Evolutionary conservation across 306 rosid genomes (phyloP).

Genomic region (Sophora flavescens): DNA sequence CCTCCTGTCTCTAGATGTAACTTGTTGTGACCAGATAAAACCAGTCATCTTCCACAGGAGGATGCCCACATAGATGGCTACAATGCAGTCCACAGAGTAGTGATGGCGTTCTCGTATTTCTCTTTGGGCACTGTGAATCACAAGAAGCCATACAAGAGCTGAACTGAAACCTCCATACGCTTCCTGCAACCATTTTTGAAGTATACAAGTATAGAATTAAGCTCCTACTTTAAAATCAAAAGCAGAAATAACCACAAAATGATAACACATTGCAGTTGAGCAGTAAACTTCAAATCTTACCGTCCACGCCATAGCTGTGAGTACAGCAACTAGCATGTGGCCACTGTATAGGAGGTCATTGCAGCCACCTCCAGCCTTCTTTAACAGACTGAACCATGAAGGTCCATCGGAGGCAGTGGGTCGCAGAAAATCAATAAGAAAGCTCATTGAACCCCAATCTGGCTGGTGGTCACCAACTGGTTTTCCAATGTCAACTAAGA

Average conservation of each 20-base stretch:
- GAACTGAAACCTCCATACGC: constrained; percentile 96
- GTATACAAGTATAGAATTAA: constrained; percentile 35
- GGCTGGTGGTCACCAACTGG: constrained; percentile 63
- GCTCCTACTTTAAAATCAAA: constrained; percentile 20
- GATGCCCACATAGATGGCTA: constrained; percentile 90
- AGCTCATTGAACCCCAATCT: constrained; percentile 88
- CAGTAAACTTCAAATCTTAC: constrained; percentile 55
- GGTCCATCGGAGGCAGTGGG: constrained; percentile 78
- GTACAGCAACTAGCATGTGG: constrained; percentile 94
- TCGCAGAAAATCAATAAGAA: constrained; percentile 78
- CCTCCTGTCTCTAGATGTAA: constrained; percentile 46
- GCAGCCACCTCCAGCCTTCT: constrained; percentile 96
- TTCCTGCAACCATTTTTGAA: constrained; percentile 65
- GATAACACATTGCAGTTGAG: constrained; percentile 20
- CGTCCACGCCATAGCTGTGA: constrained; percentile 99
- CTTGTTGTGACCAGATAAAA: constrained; percentile 71
- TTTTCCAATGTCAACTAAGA: constrained; percentile 71
- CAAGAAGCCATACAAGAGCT: constrained; percentile 85
- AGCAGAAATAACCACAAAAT: constrained; percentile 16
- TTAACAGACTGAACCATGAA: constrained; percentile 81
- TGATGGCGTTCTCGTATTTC: constrained; percentile 95
- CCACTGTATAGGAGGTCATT: constrained; percentile 96
- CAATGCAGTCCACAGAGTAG: constrained; percentile 79
- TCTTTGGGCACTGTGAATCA: constrained; percentile 87
- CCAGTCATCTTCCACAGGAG: constrained; percentile 96